Percentiles rank a stretch among this genome's conserved stretches.
These are phyloP conservation scores for Rhizopus sp. DNA, from an alignment of 371 early-diverging fungal species.

Conservation along the genomic window DNA sequence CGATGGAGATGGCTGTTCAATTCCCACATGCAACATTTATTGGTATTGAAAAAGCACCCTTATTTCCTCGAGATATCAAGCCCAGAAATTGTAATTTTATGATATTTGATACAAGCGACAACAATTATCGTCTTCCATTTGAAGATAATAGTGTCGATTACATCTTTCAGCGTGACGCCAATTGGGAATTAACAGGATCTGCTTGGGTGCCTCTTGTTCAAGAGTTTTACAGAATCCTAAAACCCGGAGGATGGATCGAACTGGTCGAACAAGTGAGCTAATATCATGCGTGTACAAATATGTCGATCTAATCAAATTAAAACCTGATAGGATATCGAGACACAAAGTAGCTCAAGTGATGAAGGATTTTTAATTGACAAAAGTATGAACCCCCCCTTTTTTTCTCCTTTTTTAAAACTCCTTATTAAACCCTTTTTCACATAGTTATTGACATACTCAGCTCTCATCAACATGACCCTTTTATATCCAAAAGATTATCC, in stretches of 20 bases:
- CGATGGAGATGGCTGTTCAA: slow-evolving; percentile 45
- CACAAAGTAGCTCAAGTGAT: slow-evolving; percentile 25
- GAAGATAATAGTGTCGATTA: slow-evolving; percentile 38
- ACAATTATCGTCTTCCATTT: slow-evolving; percentile 33
- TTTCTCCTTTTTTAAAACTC: slow-evolving; percentile 1
- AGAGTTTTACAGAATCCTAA: slow-evolving; percentile 39
- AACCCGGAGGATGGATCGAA: slow-evolving; percentile 53
- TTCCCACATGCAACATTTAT: slow-evolving; percentile 43
- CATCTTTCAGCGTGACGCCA: slow-evolving; percentile 45
- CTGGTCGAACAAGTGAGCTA: slow-evolving; percentile 35
- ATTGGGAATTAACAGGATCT: slow-evolving; percentile 24
- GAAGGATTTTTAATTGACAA: slow-evolving; percentile 38
- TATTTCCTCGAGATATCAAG: slow-evolving; percentile 39
- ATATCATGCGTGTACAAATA: not conserved
- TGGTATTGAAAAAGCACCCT: slow-evolving; percentile 30
- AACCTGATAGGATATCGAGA: slow-evolving; percentile 33
- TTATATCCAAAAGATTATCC: slow-evolving; percentile 23
- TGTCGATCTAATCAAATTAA: not conserved
- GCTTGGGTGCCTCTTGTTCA: slow-evolving; percentile 33
- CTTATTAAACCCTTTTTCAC: not conserved
- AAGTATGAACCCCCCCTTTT: slow-evolving; percentile 23
- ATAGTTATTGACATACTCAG: slow-evolving; percentile 14
- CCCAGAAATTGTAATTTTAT: slow-evolving; percentile 43
- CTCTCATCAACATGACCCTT: slow-evolving; percentile 10
- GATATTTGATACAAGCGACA: slow-evolving; percentile 4